Base-by-base conservation (phyloP, 169 alveolate genomes). In the Eimeria mitis region DNA sequence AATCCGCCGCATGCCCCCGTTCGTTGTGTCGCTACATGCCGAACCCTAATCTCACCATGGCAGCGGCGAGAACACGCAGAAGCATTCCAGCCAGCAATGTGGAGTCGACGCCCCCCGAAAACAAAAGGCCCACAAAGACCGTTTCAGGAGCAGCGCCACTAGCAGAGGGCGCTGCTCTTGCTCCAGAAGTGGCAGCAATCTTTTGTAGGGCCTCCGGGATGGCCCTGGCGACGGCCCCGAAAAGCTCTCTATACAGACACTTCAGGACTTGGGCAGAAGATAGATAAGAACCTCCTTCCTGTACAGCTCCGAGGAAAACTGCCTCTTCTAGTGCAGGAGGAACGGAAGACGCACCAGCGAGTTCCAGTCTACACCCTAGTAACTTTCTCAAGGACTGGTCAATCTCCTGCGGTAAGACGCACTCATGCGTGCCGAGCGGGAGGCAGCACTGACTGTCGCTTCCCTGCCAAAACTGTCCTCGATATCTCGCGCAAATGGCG, bases 31-130 rank as follows among this genome's bases (percentile, higher is more conserved):
- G 14, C 42, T 28, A 61, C 37, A 47, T 71, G 52, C 61, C 37
- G 37, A 40, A 14, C 56, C 37, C 85, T 42, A 1, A 21, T 49
- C 79, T 34, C 81, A 85, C 79, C 92, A 85, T 85, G 47, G 92
- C 92, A 59, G 92, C 79, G 2, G 92, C 92, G 63, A 85, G 81
- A 21, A 56, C 79, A 19, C 96, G 96, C 61, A 63, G 68, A 28
- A 92, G 81, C 59, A 94, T 56, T 25, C 95, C 96, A 19, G 95
- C 96, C 52, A 94, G 49, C 49, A 94, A 25, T 52, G 96, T 79
- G 47, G 96, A 94, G 87, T 94, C 96, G 1, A 94, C 91, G 73
- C 96, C 96, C n/a, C 96, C 96, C 42, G 95, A 87, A 61, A 87
- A 94, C 65, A 94, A 89, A 16, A 94, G 52, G 44, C 89, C 96